A percentile compares a stretch with the other conserved stretches of the same genome.
Evolutionary conservation across 768 basidiomycete species (phyloP).

Genomic region (Termitomyces titanicus): DNA sequence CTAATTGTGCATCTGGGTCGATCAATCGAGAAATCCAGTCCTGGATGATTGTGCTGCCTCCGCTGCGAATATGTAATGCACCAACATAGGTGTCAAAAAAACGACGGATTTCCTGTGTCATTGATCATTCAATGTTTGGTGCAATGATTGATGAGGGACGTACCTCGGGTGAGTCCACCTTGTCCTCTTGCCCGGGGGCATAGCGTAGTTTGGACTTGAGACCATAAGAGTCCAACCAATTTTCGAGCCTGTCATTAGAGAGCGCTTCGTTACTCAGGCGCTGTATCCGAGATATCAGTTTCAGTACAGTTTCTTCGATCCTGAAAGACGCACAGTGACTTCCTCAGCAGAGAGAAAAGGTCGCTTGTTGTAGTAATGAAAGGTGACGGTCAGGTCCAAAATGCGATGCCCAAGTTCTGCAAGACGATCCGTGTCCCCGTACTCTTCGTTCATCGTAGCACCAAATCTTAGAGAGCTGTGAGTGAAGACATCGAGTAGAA

Average conservation of each 20-base stretch:
- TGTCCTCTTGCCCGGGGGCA: constrained; percentile 31
- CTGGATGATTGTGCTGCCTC: constrained; percentile 45
- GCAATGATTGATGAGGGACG: background rate
- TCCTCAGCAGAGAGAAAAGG: constrained; percentile 39
- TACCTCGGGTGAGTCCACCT: constrained; percentile 31
- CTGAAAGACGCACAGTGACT: constrained; percentile 36
- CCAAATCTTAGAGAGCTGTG: constrained; percentile 37
- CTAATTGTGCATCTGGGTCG: constrained; percentile 42
- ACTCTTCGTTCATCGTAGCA: constrained; percentile 35
- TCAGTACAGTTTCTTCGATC: background rate
- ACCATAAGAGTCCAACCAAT: constrained; percentile 50
- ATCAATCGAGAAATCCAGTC: constrained; percentile 58
- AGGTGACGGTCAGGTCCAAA: constrained; percentile 49
- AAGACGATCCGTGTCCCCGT: constrained; percentile 59
- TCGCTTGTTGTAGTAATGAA: constrained; percentile 41
- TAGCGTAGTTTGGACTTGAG: constrained; percentile 53
- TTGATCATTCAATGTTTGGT: background rate
- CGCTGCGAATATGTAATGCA: constrained; percentile 59
- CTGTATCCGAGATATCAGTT: constrained; percentile 14
- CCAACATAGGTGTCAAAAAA: constrained; percentile 65
- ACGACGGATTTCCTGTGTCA: constrained; percentile 46
- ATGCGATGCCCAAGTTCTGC: constrained; percentile 52
- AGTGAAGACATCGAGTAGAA: constrained; percentile 57
- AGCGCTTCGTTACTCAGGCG: constrained; percentile 26
- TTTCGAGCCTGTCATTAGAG: constrained; percentile 34